These are phyloP conservation scores for Irpex lacteus DNA, from an alignment of 1,284 basidiomycete genomes.

Conservation along the genomic window DNA sequence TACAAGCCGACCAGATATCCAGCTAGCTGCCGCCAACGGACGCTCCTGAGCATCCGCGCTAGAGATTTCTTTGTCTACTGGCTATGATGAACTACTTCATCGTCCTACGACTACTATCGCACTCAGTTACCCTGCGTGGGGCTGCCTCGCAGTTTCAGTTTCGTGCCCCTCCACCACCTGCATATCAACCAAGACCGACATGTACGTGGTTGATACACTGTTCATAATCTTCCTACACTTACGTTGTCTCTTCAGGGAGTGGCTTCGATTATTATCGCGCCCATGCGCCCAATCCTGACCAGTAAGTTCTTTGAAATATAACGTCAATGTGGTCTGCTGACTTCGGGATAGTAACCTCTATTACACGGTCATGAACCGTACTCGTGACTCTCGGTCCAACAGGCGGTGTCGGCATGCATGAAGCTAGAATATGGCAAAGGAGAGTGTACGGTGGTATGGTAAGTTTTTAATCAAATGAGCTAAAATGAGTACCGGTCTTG, in stretches of 20 bases:
- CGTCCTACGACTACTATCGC: slow-evolving; percentile 19
- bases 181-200: slow-evolving; percentile 56
- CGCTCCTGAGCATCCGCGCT: neutral
- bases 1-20: neutral
- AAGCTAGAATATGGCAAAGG: slow-evolving; percentile 57
- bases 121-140: slow-evolving; percentile 22
- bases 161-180: slow-evolving; percentile 48
- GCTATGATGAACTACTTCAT: slow-evolving; percentile 2
- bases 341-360: slow-evolving; percentile 43
- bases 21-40: neutral
- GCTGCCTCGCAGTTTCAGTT: slow-evolving; percentile 45
- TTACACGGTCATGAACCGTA: slow-evolving; percentile 52
- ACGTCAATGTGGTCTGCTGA: slow-evolving; percentile 1
- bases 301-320: slow-evolving; percentile 39
- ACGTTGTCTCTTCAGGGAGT: slow-evolving; percentile 41
- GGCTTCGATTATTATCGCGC: slow-evolving; percentile 62
- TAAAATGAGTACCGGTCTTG: neutral
- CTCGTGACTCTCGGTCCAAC: slow-evolving; percentile 37
- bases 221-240: slow-evolving; percentile 13
- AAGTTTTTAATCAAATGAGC: neutral
- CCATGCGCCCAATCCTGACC: slow-evolving; percentile 51
- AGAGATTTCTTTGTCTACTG: neutral
- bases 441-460: slow-evolving; percentile 58
- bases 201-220: slow-evolving; percentile 35
- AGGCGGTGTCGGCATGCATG: slow-evolving; percentile 48